Conservation (phyloP, 257 asterid genomes). For the Scutellaria galericulata region DNA sequence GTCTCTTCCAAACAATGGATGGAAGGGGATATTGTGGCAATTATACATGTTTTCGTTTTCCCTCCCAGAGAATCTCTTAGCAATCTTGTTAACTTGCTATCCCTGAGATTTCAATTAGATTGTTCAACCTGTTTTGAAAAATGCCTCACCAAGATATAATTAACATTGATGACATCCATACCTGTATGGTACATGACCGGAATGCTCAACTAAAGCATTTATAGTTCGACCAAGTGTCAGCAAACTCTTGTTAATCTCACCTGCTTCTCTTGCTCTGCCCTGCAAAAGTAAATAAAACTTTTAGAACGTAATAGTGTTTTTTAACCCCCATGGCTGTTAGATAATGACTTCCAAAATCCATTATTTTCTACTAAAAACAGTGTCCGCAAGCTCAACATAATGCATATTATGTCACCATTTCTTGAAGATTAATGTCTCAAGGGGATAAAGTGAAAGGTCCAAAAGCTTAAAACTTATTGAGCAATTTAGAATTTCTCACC, state of each 20-base stretch:
- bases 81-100: slow-evolving; percentile 94
- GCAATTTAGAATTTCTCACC: slow-evolving; percentile 52
- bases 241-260: slow-evolving; percentile 99
- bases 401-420: slow-evolving; percentile 12
- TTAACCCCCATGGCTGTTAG: neutral
- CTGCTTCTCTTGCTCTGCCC: slow-evolving; percentile 99
- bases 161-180: slow-evolving; percentile 35
- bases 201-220: slow-evolving; percentile 97
- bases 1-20: slow-evolving; percentile 93
- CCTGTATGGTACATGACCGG: slow-evolving; percentile 98
- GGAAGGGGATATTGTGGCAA: slow-evolving; percentile 95
- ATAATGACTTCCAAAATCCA: slow-evolving; percentile 2
- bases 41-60: slow-evolving; percentile 95
- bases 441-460: neutral
- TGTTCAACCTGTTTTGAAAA: slow-evolving; percentile 21
- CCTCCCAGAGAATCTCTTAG: slow-evolving; percentile 98
- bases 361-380: slow-evolving; percentile 15
- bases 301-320: neutral
- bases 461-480: slow-evolving; percentile 16
- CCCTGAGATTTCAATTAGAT: slow-evolving; percentile 60
- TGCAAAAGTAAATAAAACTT: slow-evolving; percentile 42
- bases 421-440: slow-evolving; percentile 1
- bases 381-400: slow-evolving; percentile 28
- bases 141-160: slow-evolving; percentile 9
- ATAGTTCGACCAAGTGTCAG: slow-evolving; percentile 96